A percentile compares a stretch with the other conserved stretches of the same genome.
Evolutionary conservation across 805 yeast genomes (phyloP).

Genomic region (Teunomyces pallodes): DNA sequence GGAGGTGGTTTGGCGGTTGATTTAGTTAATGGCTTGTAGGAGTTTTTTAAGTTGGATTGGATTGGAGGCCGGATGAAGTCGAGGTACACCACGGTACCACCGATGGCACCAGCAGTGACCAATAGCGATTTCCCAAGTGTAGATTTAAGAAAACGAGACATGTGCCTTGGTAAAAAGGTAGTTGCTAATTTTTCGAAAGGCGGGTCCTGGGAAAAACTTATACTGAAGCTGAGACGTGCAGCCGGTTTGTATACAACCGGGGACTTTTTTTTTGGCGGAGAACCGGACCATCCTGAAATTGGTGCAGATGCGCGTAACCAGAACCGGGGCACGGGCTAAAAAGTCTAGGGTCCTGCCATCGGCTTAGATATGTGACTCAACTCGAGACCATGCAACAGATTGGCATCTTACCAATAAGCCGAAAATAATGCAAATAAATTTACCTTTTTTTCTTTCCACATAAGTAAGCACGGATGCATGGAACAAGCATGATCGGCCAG

Average conservation of each 20-base stretch:
- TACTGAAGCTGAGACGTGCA: background rate
- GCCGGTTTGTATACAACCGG: background rate
- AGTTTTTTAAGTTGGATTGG: slow-evolving; percentile 21
- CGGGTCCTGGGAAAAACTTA: background rate
- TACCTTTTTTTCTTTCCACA: too few relatives aligned
- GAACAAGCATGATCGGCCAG: background rate
- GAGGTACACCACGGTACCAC: slow-evolving; percentile 37
- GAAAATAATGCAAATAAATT: too few relatives aligned
- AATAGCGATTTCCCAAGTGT: slow-evolving; percentile 25
- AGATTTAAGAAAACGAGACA: slow-evolving; percentile 9
- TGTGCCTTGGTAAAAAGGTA: background rate
- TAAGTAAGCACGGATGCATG: too few relatives aligned
- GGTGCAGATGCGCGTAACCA: background rate
- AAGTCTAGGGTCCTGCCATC: background rate
- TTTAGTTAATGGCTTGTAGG: slow-evolving; percentile 46
- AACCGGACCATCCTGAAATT: slow-evolving; percentile 1
- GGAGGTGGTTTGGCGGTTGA: slow-evolving; percentile 57
- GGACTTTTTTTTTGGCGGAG: background rate
- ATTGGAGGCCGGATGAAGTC: slow-evolving; percentile 39
- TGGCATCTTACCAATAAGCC: too few relatives aligned
- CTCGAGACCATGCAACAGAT: too few relatives aligned
- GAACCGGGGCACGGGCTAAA: background rate
- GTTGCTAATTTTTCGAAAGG: background rate
- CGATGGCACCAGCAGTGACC: slow-evolving; percentile 32
- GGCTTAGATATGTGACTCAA: too few relatives aligned